phyloP scores from a whole-genome alignment of 768 basidiomycete species.

The Mycena metata region DNA sequence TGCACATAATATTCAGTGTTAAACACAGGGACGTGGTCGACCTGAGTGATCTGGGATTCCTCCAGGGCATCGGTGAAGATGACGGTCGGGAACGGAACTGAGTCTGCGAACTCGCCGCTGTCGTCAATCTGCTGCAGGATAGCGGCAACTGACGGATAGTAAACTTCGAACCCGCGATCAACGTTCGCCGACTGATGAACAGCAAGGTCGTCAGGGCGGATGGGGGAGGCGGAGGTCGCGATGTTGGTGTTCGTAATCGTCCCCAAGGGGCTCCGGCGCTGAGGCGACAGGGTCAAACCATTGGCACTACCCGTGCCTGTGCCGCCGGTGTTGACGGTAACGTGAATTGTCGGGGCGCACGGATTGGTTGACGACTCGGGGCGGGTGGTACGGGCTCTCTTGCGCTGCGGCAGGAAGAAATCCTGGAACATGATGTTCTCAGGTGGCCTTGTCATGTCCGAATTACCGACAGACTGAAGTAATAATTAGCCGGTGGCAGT shows the following conservation, averaged over 20 bases:
- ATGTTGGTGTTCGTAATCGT: constrained; percentile 4
- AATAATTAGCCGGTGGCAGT: background rate
- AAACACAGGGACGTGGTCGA: constrained; percentile 4
- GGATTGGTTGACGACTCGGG: too few species aligned
- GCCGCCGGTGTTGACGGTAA: constrained; percentile 14
- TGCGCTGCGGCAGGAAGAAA: too few species aligned
- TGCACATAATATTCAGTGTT: constrained; percentile 13
- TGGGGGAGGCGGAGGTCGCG: background rate
- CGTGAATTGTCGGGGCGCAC: too few species aligned
- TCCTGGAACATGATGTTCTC: too few species aligned
- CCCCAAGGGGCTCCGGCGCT: background rate
- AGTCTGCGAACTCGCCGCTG: background rate
- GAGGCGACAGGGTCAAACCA: background rate
- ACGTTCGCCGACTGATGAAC: too few species aligned
- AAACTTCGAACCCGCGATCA: too few species aligned
- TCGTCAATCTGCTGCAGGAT: constrained; percentile 6
- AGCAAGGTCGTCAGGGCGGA: too few species aligned
- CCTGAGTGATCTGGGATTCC: background rate
- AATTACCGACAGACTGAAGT: too few species aligned
- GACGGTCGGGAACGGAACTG: background rate
- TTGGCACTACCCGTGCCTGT: background rate
- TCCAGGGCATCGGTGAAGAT: background rate
- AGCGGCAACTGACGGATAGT: background rate
- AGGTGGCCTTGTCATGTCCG: too few species aligned
- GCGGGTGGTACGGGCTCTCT: too few species aligned